phyloP scores from a whole-genome alignment of 2,329 filamentous ascomycete species.

The Colletotrichum magnum region DNA sequence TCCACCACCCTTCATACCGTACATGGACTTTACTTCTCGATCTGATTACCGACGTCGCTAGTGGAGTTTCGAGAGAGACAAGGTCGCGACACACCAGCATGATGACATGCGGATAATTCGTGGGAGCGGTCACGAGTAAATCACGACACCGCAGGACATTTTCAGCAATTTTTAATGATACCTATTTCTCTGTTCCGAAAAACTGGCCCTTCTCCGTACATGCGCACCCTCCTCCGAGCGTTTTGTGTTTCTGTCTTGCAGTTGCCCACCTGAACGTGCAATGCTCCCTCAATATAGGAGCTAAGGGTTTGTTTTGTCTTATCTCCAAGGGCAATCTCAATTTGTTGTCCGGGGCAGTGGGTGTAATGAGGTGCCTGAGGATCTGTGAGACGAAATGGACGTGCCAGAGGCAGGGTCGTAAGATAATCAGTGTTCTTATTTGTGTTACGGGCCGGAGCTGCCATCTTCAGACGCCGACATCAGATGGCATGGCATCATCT shows the following conservation, averaged over 20 bases:
- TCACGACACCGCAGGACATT: slow-evolving; percentile 27
- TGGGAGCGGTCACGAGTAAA: slow-evolving; percentile 28
- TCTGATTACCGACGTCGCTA: slow-evolving; percentile 4
- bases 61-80: slow-evolving; percentile 35
- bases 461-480: slow-evolving; percentile 9
- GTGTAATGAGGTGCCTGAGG: too few relatives aligned
- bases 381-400: too few relatives aligned
- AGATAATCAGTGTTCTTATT: neutral
- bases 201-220: neutral
- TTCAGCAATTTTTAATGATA: slow-evolving; percentile 28
- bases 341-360: too few relatives aligned
- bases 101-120: slow-evolving; percentile 27
- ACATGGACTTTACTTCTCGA: slow-evolving; percentile 24
- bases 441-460: neutral
- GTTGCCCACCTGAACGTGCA: too few relatives aligned
- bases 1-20: slow-evolving; percentile 3
- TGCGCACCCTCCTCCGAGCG: neutral
- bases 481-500: slow-evolving; percentile 24
- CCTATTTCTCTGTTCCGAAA: slow-evolving; percentile 30
- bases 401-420: too few relatives aligned
- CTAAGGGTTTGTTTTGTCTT: neutral
- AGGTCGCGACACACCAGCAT: slow-evolving; percentile 24
- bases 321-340: neutral
- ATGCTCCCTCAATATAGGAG: too few relatives aligned
- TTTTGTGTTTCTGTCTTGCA: neutral